phyloP scores from a whole-genome alignment of 495 filamentous ascomycete genomes.

The Cudoniella acicularis region DNA sequence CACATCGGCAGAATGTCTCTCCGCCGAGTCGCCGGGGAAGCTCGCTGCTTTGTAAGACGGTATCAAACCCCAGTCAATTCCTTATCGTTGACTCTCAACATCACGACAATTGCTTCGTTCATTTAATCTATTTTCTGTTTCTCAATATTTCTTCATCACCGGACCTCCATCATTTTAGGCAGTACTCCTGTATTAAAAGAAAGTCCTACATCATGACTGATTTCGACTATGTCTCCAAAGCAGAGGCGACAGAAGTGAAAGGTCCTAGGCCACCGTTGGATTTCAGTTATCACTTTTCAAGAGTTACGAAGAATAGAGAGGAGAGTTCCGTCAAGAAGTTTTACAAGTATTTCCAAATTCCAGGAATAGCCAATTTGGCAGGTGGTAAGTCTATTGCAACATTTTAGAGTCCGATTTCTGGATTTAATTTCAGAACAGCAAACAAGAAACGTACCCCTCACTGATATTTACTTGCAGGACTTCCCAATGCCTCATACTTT shows the following conservation, averaged over 20 bases:
- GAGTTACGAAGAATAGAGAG: constrained; percentile 57
- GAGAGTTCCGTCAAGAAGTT: constrained; percentile 68
- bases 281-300: constrained; percentile 74
- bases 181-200: neutral
- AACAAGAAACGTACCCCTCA: neutral
- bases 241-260: constrained; percentile 22
- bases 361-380: constrained; percentile 80
- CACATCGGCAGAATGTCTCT: neutral
- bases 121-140: neutral
- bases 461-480: constrained; percentile 43
- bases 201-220: constrained; percentile 17
- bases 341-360: constrained; percentile 81
- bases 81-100: constrained; percentile 7
- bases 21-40: neutral
- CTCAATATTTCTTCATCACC: neutral
- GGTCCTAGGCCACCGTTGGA: constrained; percentile 43
- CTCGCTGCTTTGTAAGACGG: constrained; percentile 6
- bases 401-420: no score
- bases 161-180: neutral
- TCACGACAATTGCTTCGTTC: neutral
- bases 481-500: constrained; percentile 78
- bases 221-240: constrained; percentile 19
- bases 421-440: no score
- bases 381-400: constrained; percentile 57
- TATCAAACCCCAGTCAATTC: neutral